Base-by-base conservation (phyloP, 805 yeast species). In the Suhomyces sp. region DNA sequence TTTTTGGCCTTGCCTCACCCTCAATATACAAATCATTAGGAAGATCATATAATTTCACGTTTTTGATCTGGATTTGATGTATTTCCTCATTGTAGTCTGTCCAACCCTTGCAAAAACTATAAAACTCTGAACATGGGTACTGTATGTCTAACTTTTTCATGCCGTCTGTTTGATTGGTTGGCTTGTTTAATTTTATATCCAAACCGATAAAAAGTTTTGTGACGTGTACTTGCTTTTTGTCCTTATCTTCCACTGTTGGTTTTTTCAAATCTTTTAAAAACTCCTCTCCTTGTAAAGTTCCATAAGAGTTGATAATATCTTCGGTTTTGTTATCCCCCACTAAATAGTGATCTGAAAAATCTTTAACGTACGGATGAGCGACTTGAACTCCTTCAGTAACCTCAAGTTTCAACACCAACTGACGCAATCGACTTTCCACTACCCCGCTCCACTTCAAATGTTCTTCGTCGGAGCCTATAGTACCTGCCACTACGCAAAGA, bases 391-490 rank as follows among this genome's bases (percentile, higher is more conserved):
- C 94, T 3, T 82, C 84, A 19, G 85, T 71, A 4, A 82, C 76
- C 66, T 94, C 99, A 47, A 94, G 77, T 65, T 91, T 94, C 60
- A 82, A 87, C 31, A 94, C 96, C 31, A 94, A 68, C 41, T 87
- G 71, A 58, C 99, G 81, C 43, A 93, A 67, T 68, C 87, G 89
- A 60, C 96, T 85, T 68, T 94, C 98, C 9, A 94, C 93, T 74
- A 93, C 75, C 8, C 99, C 98, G 58, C 89, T 84, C 96, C 96
- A 94, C 60, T 87, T 87, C 52, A 85, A 70, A 62, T 93, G 97
- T 50, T 91, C 91, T 64, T 91, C 98, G 51, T 82, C 81, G 1
- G 80, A 71, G 6, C 86, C 87, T 55, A 75, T 78, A 0, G 97
- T 87, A 1, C 88, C 83, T 0, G 91, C 93, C 50, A 88, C 84